Percentiles rank a stretch among this genome's conserved stretches.
Conservation (phyloP, 1,139 yeast genomes). For the Ogataea hybrid region DNA sequence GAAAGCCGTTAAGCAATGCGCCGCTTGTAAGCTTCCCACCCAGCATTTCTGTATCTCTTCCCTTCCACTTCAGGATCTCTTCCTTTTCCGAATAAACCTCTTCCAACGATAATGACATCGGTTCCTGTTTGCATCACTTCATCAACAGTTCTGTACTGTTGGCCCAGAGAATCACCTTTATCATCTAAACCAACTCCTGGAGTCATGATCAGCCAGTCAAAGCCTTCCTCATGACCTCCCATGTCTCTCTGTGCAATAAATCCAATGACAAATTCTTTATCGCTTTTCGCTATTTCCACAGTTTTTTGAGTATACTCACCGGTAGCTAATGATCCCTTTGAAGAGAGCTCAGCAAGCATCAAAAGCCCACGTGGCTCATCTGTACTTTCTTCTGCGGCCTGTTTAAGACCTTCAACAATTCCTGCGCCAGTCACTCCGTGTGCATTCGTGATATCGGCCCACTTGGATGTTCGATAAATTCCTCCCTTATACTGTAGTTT, state of each 20-base stretch:
- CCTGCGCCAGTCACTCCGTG: conserved; percentile 98
- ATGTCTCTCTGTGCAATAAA: conserved; percentile 91
- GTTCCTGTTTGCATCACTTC: conserved; percentile 78
- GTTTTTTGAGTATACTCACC: conserved; percentile 89
- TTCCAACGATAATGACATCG: conserved; percentile 93
- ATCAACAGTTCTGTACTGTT: conserved; percentile 90
- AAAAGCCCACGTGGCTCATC: conserved; percentile 80
- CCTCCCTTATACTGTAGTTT: conserved; percentile 93
- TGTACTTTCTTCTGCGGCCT: conserved; percentile 66
- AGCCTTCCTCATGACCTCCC: conserved; percentile 80
- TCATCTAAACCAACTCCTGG: conserved; percentile 99
- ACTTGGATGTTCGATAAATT: conserved; percentile 78
- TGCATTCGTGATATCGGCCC: conserved; percentile 98
- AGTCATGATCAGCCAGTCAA: conserved; percentile 94
- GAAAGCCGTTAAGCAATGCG: conserved; percentile 31
- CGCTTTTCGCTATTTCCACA: conserved; percentile 84
- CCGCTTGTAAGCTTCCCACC: conserved; percentile 82
- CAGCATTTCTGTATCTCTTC: conserved; percentile 84
- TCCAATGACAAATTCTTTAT: conserved; percentile 89
- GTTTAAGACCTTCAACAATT: conserved; percentile 81
- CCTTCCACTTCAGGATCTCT: conserved; percentile 90
- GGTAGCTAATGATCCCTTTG: conserved; percentile 88
- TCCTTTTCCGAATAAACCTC: conserved; percentile 95
- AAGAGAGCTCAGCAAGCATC: conserved; percentile 94
- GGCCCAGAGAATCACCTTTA: conserved; percentile 93